Base-by-base conservation (phyloP, 2,329 filamentous ascomycete species). In the Penicillium crustosum region DNA sequence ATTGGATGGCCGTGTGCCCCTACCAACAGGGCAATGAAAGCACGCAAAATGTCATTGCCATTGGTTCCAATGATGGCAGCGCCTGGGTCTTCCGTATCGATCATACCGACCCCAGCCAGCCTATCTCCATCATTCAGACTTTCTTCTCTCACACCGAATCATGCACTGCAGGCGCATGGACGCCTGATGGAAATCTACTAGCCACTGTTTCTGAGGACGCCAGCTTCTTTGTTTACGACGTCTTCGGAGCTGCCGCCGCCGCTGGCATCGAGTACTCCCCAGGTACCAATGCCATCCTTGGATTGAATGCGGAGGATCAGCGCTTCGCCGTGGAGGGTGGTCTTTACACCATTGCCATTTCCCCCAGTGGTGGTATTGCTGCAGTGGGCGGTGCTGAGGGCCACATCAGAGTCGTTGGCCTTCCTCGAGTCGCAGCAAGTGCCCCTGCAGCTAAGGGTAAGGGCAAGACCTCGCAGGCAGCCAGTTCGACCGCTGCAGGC, bases 31-130 rank as follows among this genome's bases (percentile, higher is more conserved):
- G 68, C 1, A 67, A 70, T 5, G 73, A 76, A 36, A 78, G 81
- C 6, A 86, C 90, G 71, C 85, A 89, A 60, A 95, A 97, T 77
- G 87, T 91, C 9, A 73, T 99, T 61, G 94, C 94, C 0, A 79
- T 99, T 8, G 94, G 94, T 57, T 92, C 92, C 35, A 89, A 84
- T 36, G 93, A 99, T 72, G 94, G 94, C 55, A 93, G 88, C 51
- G 92, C 97, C 42, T 99, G 94, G 94, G 89, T 99, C 10, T 96
- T 97, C 78, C 88, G 87, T n/a, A 83, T 97, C 69, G 88, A 93
- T 73, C 79, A 84, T 31, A 80, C 81, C 53, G 86, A 90, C 35
- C 76, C 79, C 36, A 76, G 80, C 15, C 78, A 78, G 33, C 82
- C 90, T 8, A 81, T 97, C 53, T 87, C 88, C 67, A 94, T 97